These are phyloP conservation scores for Cubamyces sp. DNA, from an alignment of 768 basidiomycete genomes.

Conservation along the genomic window DNA sequence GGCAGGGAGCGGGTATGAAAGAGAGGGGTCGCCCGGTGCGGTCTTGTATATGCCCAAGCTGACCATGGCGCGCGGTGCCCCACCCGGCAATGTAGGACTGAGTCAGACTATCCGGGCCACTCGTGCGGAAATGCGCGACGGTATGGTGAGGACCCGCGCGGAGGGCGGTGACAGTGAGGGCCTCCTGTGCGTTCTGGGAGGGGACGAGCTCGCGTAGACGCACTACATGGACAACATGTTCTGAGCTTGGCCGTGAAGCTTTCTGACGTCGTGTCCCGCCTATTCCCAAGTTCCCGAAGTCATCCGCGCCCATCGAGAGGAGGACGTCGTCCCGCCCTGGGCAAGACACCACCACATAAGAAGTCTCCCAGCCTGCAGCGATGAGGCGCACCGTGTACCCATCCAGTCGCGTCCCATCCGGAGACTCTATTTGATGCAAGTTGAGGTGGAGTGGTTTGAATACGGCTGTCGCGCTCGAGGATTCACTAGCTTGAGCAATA, in stretches of 20 bases:
- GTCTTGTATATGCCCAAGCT: conserved; percentile 57
- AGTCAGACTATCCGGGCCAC: conserved; percentile 29
- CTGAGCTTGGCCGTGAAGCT: conserved; percentile 14
- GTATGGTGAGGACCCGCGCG: conserved; percentile 75
- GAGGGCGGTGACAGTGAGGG: conserved; percentile 36
- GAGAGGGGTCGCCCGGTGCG: conserved; percentile 31
- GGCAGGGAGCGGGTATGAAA: conserved; percentile 37
- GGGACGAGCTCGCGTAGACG: conserved; percentile 36
- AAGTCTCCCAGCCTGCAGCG: conserved; percentile 84
- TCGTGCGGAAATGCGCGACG: conserved; percentile 47
- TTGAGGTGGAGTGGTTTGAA: conserved; percentile 54
- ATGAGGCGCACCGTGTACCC: conserved; percentile 54
- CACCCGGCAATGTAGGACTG: conserved; percentile 62
- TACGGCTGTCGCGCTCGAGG: conserved; percentile 30
- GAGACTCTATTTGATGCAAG: conserved; percentile 34
- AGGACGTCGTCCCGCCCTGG: conserved; percentile 52
- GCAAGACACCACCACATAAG: conserved; percentile 65
- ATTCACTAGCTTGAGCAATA: neutral
- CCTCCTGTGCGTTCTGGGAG: neutral
- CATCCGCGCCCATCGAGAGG: conserved; percentile 82
- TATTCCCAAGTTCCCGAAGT: conserved; percentile 80
- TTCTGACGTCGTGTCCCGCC: conserved; percentile 34
- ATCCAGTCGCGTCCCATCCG: conserved; percentile 33
- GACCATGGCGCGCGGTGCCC: conserved; percentile 86
- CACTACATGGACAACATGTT: conserved; percentile 44